These are phyloP conservation scores for Platismatia glauca DNA, from an alignment of 495 filamentous ascomycete genomes.

Conservation along the genomic window DNA sequence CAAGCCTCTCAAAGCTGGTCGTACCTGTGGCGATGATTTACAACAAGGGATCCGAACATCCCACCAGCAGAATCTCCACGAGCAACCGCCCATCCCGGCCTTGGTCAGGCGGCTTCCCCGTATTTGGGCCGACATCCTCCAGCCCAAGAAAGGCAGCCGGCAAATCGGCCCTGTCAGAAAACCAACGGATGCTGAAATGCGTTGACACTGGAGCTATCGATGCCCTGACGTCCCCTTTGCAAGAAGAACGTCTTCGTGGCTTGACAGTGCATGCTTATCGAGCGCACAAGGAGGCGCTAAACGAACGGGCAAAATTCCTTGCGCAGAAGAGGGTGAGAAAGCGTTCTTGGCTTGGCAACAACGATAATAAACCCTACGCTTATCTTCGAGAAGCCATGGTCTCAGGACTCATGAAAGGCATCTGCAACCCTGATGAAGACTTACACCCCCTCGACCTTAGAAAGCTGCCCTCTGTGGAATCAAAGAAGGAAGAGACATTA, in stretches of 20 bases:
- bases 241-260: constrained; percentile 57
- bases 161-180: constrained; percentile 32
- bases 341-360: constrained; percentile 86
- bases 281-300: constrained; percentile 58
- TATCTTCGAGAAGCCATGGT: constrained; percentile 87
- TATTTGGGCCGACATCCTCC: constrained; percentile 15
- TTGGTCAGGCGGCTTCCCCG: constrained; percentile 20
- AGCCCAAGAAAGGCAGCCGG: constrained; percentile 35
- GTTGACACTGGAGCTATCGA: constrained; percentile 80
- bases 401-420: constrained; percentile 81
- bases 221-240: constrained; percentile 69
- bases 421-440: constrained; percentile 65
- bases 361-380: constrained; percentile 76
- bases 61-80: constrained; percentile 10
- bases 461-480: constrained; percentile 17
- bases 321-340: constrained; percentile 63
- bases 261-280: constrained; percentile 78
- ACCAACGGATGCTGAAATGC: constrained; percentile 51
- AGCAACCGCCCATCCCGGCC: constrained; percentile 22
- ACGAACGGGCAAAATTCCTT: constrained; percentile 57
- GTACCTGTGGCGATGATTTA: constrained; percentile 64
- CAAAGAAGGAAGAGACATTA: constrained; percentile 54
- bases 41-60: constrained; percentile 19
- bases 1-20: constrained; percentile 62
- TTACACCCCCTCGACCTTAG: constrained; percentile 43